A percentile compares a stretch with the other conserved stretches of the same genome.
phyloP scores from a whole-genome alignment of 306 rosid species.

The Ochetophila trinervis region DNA sequence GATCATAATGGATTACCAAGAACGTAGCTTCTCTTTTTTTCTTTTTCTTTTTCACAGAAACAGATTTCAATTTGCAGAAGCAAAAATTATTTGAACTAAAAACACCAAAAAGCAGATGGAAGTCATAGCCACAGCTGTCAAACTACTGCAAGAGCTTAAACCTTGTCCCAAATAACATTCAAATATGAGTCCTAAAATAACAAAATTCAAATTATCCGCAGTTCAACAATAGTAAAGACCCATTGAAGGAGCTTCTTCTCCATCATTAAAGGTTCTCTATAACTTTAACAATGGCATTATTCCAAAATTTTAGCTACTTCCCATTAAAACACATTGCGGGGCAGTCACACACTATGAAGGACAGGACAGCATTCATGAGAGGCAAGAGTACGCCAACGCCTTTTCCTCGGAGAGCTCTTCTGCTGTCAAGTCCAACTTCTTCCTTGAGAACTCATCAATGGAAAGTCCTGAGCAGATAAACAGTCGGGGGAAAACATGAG shows the following conservation, averaged over 20 bases:
- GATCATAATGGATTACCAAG: too few relatives aligned
- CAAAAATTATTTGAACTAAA: too few relatives aligned
- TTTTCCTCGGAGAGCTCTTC: conserved; percentile 87
- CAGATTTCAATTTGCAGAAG: too few relatives aligned
- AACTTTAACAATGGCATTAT: conserved; percentile 47
- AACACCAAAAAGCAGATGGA: too few relatives aligned
- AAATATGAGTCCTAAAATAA: conserved; percentile 8
- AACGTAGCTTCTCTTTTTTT: too few relatives aligned
- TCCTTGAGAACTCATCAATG: conserved; percentile 82
- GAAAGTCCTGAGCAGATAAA: conserved; percentile 54
- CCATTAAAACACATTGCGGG: conserved; percentile 14
- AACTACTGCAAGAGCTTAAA: too few relatives aligned
- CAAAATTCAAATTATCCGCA: conserved; percentile 22
- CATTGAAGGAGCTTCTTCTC: conserved; percentile 32
- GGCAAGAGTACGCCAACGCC: conserved; percentile 90
- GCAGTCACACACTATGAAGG: conserved; percentile 2
- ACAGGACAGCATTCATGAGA: conserved; percentile 36
- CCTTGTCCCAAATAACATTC: neutral
- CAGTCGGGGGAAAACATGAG: neutral
- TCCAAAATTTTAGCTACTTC: conserved; percentile 43
- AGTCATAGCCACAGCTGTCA: too few relatives aligned
- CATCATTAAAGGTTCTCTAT: conserved; percentile 35
- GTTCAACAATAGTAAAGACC: conserved; percentile 26
- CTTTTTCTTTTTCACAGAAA: too few relatives aligned
- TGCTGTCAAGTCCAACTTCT: conserved; percentile 81